Percentiles rank a stretch among this genome's conserved stretches.
Evolutionary conservation across 257 asterid species (phyloP).

Genomic region (Cruciata laevipes): DNA sequence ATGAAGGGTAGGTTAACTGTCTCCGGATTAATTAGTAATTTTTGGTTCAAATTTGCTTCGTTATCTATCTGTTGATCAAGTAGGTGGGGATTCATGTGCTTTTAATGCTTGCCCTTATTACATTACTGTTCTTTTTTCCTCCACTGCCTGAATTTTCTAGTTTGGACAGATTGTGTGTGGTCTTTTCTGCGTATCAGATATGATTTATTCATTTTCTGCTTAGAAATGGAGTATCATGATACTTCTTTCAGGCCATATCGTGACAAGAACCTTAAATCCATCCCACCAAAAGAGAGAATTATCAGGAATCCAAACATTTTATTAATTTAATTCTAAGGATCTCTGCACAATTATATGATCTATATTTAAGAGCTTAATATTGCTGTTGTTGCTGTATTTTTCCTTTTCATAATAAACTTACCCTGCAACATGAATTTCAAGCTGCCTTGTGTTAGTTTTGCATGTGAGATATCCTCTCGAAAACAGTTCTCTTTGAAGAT

Average conservation of each 20-base stretch:
- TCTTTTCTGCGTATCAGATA: background rate
- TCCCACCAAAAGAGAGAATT: background rate
- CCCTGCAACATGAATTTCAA: background rate
- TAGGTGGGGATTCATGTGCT: background rate
- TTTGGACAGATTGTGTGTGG: background rate
- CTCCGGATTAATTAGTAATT: background rate
- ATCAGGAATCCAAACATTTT: background rate
- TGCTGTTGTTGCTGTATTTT: background rate
- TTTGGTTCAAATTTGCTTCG: background rate
- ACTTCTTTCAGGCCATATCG: background rate
- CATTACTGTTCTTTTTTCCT: background rate
- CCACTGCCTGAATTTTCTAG: background rate
- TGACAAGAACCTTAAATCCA: background rate
- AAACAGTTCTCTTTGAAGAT: background rate
- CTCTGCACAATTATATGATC: background rate
- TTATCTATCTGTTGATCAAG: background rate
- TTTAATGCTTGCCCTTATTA: background rate
- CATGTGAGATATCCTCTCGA: background rate
- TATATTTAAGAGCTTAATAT: background rate
- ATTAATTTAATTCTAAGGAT: background rate
- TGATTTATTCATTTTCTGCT: background rate
- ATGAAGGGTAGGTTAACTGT: slow-evolving; percentile 58
- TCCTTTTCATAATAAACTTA: too few species aligned
- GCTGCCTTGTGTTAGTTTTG: background rate
- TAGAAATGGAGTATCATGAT: background rate